A percentile compares a stretch with the other conserved stretches of the same genome.
These are phyloP conservation scores for Sordariomycetes sp. DNA, from an alignment of 2,329 filamentous ascomycete genomes.

Conservation along the genomic window DNA sequence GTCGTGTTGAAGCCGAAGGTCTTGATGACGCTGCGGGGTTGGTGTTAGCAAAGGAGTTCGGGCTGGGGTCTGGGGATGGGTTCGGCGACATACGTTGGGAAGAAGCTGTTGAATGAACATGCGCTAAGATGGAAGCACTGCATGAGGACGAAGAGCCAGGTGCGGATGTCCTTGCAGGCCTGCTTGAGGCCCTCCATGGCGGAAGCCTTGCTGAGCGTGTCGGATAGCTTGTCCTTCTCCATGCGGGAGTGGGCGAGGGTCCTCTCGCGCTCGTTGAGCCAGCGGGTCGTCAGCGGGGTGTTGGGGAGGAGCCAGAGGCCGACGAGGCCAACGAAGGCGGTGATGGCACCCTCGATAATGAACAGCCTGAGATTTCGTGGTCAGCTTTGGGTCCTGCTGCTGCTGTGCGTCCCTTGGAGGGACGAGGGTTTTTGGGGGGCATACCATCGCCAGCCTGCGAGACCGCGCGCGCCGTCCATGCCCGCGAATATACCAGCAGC, in stretches of 20 bases:
- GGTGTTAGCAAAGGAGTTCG: neutral
- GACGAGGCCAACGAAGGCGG: slow-evolving; percentile 19
- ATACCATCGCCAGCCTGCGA: slow-evolving; percentile 50
- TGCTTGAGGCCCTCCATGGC: slow-evolving; percentile 16
- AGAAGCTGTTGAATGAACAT: slow-evolving; percentile 29
- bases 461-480: slow-evolving; percentile 41
- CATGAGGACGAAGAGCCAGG: slow-evolving; percentile 37
- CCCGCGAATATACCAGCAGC: slow-evolving; percentile 51
- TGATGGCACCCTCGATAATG: slow-evolving; percentile 50
- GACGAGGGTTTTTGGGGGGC: neutral
- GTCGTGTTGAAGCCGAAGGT: slow-evolving; percentile 37
- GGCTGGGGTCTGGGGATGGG: neutral
- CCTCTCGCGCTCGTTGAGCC: slow-evolving; percentile 35
- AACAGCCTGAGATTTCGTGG: slow-evolving; percentile 38
- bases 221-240: slow-evolving; percentile 24
- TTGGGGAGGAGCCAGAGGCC: slow-evolving; percentile 23
- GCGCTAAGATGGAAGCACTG: slow-evolving; percentile 38
- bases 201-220: slow-evolving; percentile 12
- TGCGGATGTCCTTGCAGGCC: slow-evolving; percentile 26
- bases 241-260: slow-evolving; percentile 28
- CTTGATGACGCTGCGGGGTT: slow-evolving; percentile 26
- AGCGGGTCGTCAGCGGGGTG: slow-evolving; percentile 34
- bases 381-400: neutral
- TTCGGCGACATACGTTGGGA: neutral
- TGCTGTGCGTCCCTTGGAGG: neutral